These are phyloP conservation scores for Calamus simplicifolius DNA, from an alignment of 176 grass and related monocot species.

Conservation along the genomic window DNA sequence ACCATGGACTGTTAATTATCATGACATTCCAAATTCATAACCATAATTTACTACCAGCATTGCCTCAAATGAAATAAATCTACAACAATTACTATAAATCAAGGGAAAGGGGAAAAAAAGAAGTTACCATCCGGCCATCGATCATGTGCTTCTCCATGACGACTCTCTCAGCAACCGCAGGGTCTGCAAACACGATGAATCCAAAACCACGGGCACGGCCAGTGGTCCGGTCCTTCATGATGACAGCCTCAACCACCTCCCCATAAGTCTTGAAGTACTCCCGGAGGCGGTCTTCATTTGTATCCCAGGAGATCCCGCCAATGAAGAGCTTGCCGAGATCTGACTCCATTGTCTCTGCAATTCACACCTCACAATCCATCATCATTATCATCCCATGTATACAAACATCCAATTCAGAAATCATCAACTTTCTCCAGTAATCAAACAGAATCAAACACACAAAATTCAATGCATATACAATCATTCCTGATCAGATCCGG, in stretches of 20 bases:
- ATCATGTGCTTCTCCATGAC: conserved; percentile 95
- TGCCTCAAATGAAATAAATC: no score
- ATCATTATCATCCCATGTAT: conserved; percentile 25
- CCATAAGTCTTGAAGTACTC: conserved; percentile 83
- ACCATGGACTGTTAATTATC: no score
- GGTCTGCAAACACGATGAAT: conserved; percentile 72
- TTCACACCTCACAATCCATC: conserved; percentile 25
- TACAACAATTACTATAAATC: background rate
- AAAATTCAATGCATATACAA: conserved; percentile 22
- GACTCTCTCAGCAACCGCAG: conserved; percentile 55
- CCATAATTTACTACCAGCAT: no score
- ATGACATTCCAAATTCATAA: no score
- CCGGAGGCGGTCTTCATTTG: conserved; percentile 80
- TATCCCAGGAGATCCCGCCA: conserved; percentile 97
- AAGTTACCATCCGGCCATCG: conserved; percentile 89
- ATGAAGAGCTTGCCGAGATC: conserved; percentile 96
- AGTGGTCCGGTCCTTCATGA: conserved; percentile 86
- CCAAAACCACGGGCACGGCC: conserved; percentile 91
- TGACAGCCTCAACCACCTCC: conserved; percentile 82
- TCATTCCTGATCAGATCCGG: background rate
- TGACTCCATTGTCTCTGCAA: conserved; percentile 75
- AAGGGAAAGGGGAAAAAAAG: background rate
- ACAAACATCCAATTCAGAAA: background rate
- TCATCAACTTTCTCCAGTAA: background rate
- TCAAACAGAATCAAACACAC: conserved; percentile 36